These are phyloP conservation scores for Calendula officinalis DNA, from an alignment of 129 eudicot genomes.

Conservation along the genomic window DNA sequence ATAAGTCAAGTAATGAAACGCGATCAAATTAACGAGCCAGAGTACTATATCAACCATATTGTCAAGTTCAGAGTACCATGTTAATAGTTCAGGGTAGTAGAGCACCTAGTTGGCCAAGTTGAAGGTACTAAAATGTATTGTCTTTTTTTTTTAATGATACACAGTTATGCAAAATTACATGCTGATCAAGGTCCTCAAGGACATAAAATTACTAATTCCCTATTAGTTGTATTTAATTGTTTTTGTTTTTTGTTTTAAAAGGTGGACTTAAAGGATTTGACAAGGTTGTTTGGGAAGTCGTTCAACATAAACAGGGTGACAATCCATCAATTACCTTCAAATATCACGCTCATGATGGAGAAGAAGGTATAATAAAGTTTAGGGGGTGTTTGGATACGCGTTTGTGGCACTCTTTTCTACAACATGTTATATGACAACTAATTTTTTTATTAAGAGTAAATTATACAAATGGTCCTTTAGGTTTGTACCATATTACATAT, in stretches of 20 bases:
- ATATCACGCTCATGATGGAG: constrained; percentile 75
- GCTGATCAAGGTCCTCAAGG: not conserved
- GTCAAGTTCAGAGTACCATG: no score
- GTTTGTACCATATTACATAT: no score
- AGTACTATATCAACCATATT: no score
- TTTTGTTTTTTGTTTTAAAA: constrained; percentile 27
- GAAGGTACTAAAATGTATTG: not conserved
- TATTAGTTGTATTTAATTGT: constrained; percentile 6
- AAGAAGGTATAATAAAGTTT: constrained; percentile 72
- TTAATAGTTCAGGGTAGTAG: no score
- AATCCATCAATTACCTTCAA: constrained; percentile 88
- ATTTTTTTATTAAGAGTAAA: no score
- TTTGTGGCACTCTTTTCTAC: no score
- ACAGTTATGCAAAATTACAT: not conserved
- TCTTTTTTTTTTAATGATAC: not conserved
- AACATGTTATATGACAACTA: no score
- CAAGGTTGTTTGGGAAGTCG: constrained; percentile 90
- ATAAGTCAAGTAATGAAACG: no score
- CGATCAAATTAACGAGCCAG: no score
- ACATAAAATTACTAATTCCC: not conserved
- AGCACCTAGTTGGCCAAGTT: no score
- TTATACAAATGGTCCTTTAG: no score
- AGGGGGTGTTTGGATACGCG: no score
- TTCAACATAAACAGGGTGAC: constrained; percentile 68
- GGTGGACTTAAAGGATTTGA: constrained; percentile 93